Evolutionary conservation across 495 filamentous ascomycete species (phyloP), one percentile per base, ranked within the genome.

Genomic region (Bombardia bombarda): DNA sequence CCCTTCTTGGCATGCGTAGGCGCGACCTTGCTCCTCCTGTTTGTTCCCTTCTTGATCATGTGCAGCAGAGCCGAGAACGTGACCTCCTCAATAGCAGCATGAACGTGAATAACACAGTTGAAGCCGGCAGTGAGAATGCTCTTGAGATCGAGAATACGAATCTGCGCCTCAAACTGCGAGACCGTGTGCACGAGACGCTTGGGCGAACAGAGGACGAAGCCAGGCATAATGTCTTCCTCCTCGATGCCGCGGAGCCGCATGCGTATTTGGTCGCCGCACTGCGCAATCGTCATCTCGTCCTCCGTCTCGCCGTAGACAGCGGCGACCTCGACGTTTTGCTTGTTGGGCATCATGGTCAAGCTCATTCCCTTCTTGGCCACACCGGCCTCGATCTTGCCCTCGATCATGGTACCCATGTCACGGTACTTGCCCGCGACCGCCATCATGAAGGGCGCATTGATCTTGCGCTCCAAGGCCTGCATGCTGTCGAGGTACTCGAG

Each of bases 371-470:
- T 97, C 73, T 86, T 88, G 68, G 94, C 31, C 24, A 61, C 55
- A 90, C 92, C 92, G 10, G 88, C 80, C 65, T 99, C 93, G 53
- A 99, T 85, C 68, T 95, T 95, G 41, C 92, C 92, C 67, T 99
- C 93, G 16, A 93, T 77, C 73, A 97, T 89, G 49, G 92, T 97
- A 56, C 92, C 92, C 84, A 99, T 86, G 64, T 97, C 90, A 52
- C 82, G 79, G 70, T 97, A 97, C 63, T 97, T 99, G 58, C 83
- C 85, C 38, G 82, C 84, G 54, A 99, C 77, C 6, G 93, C 86
- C 92, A 97, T 95, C 93, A 97, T 96, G 75, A 99, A 97, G 10
- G 92, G 92, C 9, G 92, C 92, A 52, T 95, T 95, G 63, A 95
- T 69, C 67, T 96, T 99, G 48, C 92, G 86, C 62, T 97, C 92